Percentiles rank a stretch among this genome's conserved stretches.
Conservation (phyloP, 2,329 filamentous ascomycete genomes). For the Rutstroemia sp. region DNA sequence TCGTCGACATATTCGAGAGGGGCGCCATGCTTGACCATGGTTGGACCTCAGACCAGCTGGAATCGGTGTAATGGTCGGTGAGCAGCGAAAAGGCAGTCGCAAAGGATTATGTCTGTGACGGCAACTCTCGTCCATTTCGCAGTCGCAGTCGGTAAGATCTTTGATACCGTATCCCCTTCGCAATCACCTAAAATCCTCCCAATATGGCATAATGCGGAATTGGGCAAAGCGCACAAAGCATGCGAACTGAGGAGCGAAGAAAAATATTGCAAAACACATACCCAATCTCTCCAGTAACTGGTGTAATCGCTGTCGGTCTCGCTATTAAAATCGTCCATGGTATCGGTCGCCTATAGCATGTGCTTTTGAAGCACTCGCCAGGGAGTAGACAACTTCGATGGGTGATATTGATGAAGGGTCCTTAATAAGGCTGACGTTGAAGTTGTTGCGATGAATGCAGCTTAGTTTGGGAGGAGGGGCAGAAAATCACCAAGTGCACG, state of each 20-base stretch:
- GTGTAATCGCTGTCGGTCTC: conserved; percentile 99
- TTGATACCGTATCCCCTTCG: not conserved
- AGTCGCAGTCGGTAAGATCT: not conserved
- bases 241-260: conserved; percentile 7
- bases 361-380: conserved; percentile 26
- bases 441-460: conserved; percentile 3
- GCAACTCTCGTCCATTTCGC: not conserved
- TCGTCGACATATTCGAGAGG: not conserved
- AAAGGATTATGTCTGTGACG: not conserved
- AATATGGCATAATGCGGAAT: not conserved
- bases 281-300: conserved; percentile 99
- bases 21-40: not conserved
- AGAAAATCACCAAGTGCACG: conserved; percentile 3
- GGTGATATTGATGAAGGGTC: not conserved
- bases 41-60: not conserved
- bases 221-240: not conserved
- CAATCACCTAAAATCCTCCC: not conserved
- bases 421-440: conserved; percentile 2
- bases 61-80: not conserved
- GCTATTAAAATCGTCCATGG: conserved; percentile 95
- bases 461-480: conserved; percentile 9
- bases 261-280: conserved; percentile 44
- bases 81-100: not conserved
- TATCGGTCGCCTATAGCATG: conserved; percentile 22
- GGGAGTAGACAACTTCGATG: conserved; percentile 10